Percentiles rank a stretch among this genome's conserved stretches.
These are phyloP conservation scores for Botrytis paeoniae DNA, from an alignment of 2,329 filamentous ascomycete genomes.

Conservation along the genomic window DNA sequence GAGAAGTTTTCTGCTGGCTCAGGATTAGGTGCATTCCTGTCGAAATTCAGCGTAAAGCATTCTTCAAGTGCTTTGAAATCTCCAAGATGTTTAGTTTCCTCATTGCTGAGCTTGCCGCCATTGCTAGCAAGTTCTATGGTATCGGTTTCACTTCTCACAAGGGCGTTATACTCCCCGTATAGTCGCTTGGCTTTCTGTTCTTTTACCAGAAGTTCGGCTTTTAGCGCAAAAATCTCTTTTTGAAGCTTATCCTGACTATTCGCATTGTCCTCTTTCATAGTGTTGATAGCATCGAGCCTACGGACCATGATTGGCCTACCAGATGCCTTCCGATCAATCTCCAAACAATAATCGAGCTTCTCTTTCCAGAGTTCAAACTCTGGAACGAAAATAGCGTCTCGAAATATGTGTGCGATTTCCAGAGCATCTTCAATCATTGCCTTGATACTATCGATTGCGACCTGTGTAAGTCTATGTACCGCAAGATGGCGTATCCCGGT, in stretches of 20 bases:
- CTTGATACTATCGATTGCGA: conserved; percentile 17
- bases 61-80: not conserved
- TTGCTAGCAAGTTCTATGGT: not conserved
- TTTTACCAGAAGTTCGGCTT: not conserved
- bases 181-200: not conserved
- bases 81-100: not conserved
- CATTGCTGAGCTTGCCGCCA: not conserved
- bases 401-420: conserved; percentile 14
- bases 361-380: not conserved
- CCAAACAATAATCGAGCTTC: conserved; percentile 1
- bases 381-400: conserved; percentile 6
- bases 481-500: conserved; percentile 23
- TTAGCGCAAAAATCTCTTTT: not conserved
- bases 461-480: conserved; percentile 21
- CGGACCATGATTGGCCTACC: not conserved
- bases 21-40: conserved; percentile 9
- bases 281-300: not conserved
- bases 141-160: not conserved
- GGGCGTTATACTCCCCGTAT: not conserved
- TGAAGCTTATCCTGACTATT: not conserved
- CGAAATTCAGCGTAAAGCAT: not conserved
- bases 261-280: not conserved
- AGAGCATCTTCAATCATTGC: conserved; percentile 21
- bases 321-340: not conserved
- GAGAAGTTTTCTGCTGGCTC: not conserved